Evolutionary conservation across 2,329 filamentous ascomycete species (phyloP).

Genomic region (Nothophaeocryptopus gaeumannii): DNA sequence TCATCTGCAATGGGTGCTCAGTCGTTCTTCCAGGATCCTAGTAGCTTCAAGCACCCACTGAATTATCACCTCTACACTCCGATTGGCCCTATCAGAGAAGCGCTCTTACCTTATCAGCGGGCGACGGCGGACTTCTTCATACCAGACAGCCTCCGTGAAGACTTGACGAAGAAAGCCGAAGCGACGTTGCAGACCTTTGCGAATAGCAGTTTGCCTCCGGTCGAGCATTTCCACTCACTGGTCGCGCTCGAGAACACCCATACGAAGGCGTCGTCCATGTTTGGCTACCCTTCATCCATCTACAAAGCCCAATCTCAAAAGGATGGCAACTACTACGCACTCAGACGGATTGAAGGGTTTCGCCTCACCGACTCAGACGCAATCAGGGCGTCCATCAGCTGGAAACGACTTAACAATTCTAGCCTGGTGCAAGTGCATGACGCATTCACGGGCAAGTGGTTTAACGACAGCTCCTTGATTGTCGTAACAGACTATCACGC

Average conservation of each 20-base stretch:
- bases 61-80: conserved; percentile 94
- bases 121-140: conserved; percentile 90
- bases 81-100: conserved; percentile 76
- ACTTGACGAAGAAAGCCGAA: conserved; percentile 83
- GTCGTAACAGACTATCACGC: conserved; percentile 94
- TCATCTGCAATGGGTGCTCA: conserved; percentile 58
- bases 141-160: conserved; percentile 79
- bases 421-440: conserved; percentile 84
- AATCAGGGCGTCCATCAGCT: conserved; percentile 79
- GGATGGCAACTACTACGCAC: conserved; percentile 81
- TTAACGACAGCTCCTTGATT: conserved; percentile 91
- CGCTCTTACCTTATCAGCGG: conserved; percentile 79
- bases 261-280: conserved; percentile 72
- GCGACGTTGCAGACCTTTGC: conserved; percentile 81
- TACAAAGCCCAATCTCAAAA: conserved; percentile 91
- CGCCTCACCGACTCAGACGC: conserved; percentile 85
- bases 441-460: conserved; percentile 88
- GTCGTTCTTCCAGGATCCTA: conserved; percentile 63
- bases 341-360: conserved; percentile 85
- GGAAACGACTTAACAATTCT: conserved; percentile 80
- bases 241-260: conserved; percentile 82
- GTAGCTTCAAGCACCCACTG: conserved; percentile 59
- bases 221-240: conserved; percentile 89
- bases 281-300: conserved; percentile 88
- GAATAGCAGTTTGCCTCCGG: conserved; percentile 65